Percentiles rank a stretch among this genome's conserved stretches.
These are phyloP conservation scores for Talaromyces sp. DNA, from an alignment of 2,329 filamentous ascomycete species.

Conservation along the genomic window DNA sequence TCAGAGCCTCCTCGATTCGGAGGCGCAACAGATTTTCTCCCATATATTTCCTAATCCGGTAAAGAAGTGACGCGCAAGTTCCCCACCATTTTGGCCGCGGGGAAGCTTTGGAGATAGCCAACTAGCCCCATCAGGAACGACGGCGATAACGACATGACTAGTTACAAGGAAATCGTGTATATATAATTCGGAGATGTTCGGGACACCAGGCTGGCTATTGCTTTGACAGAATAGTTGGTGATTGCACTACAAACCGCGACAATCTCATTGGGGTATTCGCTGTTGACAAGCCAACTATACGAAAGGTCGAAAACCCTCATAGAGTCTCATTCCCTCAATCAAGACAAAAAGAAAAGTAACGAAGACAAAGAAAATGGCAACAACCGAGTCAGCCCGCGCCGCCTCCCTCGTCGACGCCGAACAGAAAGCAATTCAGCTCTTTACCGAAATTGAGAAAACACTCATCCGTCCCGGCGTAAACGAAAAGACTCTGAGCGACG, in stretches of 20 bases:
- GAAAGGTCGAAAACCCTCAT: too few relatives aligned
- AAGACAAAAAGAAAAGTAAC: not conserved
- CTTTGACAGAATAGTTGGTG: not conserved
- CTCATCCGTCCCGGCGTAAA: constrained; percentile 48
- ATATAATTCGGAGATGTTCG: not conserved
- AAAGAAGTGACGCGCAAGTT: not conserved
- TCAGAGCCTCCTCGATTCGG: not conserved
- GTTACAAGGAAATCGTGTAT: not conserved
- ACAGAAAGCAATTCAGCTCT: constrained; percentile 45
- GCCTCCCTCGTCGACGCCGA: constrained; percentile 46
- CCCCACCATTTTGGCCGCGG: not conserved
- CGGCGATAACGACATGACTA: not conserved
- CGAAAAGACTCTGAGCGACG: constrained; percentile 47
- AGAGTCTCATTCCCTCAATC: not conserved
- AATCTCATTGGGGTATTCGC: too few relatives aligned
- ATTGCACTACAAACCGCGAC: not conserved
- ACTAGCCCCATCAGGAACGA: not conserved
- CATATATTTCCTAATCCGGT: not conserved
- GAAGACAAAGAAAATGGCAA: not conserved
- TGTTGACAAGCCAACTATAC: too few relatives aligned
- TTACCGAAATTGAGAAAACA: constrained; percentile 46
- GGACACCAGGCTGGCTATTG: not conserved
- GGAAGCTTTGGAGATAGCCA: not conserved
- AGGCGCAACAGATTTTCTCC: not conserved
- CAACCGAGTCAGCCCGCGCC: constrained; percentile 27